Evolutionary conservation across 2,329 filamentous ascomycete species (phyloP), one percentile per base, ranked within the genome.

Genomic region (Decorospora gaudefroyi): DNA sequence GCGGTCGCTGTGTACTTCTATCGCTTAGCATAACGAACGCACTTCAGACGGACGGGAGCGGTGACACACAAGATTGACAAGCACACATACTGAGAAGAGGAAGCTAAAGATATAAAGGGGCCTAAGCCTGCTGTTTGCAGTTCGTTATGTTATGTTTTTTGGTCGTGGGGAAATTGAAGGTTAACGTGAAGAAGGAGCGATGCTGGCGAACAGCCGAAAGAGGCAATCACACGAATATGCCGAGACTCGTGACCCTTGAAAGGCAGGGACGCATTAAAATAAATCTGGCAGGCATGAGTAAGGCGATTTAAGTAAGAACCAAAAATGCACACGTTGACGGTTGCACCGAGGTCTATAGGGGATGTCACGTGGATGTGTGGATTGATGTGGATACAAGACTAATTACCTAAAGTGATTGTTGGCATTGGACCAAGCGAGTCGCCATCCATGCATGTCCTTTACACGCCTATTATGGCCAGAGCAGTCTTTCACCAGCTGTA

Each of bases 21-120:
- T 45, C 39, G 51, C 42, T 55, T 47, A 59, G 53, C 51, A 59
- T 53, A 31, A 38, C 47, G 33, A 42, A 36, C 28, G 29, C 41
- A 37, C n/a, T 34, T 22, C 18, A 39, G 32, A 46, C 17, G 40
- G 18, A 39, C 10, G 16, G 13, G 34, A 42, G 18, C 34, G 34
- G 39, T 33, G 33, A 42, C 37, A 18, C 35, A 48, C 46, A 28
- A 32, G 42, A 33, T 32, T 31, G 34, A 23, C 15, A 42, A 53
- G 32, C 37, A 53, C 40, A 49, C 58, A 56, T 59, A 35, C 31
- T 49, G 27, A 30, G 26, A 8, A 6, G 11, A 46, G n/a, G n/a
- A n/a, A n/a, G 27, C 17, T 25, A n/a, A 46, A 28, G 11, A n/a
- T 17, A 16, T 11, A 23, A 18, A 13, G 12, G n/a, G n/a, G n/a